Evolutionary conservation across 495 filamentous ascomycete species (phyloP).

Genomic region (Penicillium chermesinum): DNA sequence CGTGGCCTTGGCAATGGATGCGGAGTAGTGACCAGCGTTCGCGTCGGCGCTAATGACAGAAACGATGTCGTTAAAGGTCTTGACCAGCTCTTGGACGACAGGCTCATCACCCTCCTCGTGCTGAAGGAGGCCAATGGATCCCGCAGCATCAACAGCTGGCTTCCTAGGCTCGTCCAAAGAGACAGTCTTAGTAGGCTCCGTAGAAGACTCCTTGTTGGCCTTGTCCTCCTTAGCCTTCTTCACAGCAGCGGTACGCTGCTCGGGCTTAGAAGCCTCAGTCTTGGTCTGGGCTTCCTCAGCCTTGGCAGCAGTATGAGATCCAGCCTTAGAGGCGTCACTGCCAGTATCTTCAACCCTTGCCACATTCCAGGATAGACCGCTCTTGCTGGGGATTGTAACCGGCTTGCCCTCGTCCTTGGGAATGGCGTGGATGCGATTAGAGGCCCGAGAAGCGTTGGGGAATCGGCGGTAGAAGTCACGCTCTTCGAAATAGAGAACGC

Average conservation of each 20-base stretch:
- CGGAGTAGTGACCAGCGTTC: constrained; percentile 64
- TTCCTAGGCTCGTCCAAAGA: constrained; percentile 30
- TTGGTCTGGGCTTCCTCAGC: constrained; percentile 31
- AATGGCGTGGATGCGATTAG: constrained; percentile 39
- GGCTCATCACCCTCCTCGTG: constrained; percentile 72
- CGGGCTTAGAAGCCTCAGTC: constrained; percentile 29
- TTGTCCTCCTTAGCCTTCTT: constrained; percentile 42
- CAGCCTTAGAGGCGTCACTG: constrained; percentile 41
- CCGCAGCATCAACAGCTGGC: constrained; percentile 40
- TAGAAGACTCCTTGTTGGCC: constrained; percentile 30
- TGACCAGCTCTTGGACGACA: constrained; percentile 87
- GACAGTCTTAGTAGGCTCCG: constrained; percentile 30
- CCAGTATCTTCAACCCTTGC: constrained; percentile 49
- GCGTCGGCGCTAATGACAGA: constrained; percentile 80
- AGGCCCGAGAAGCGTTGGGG: constrained; percentile 60
- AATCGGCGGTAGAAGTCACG: constrained; percentile 89
- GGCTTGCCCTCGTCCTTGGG: constrained; percentile 58
- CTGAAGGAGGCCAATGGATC: constrained; percentile 68
- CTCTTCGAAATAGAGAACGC: constrained; percentile 96
- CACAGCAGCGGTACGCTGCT: constrained; percentile 32
- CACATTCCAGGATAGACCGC: constrained; percentile 79
- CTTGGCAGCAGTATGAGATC: constrained; percentile 44
- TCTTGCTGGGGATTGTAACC: constrained; percentile 78
- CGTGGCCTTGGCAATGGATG: constrained; percentile 77
- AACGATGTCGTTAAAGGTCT: constrained; percentile 93